Evolutionary conservation across 176 grass and related monocot genomes (phyloP).

Genomic region (Carex myosuroides): DNA sequence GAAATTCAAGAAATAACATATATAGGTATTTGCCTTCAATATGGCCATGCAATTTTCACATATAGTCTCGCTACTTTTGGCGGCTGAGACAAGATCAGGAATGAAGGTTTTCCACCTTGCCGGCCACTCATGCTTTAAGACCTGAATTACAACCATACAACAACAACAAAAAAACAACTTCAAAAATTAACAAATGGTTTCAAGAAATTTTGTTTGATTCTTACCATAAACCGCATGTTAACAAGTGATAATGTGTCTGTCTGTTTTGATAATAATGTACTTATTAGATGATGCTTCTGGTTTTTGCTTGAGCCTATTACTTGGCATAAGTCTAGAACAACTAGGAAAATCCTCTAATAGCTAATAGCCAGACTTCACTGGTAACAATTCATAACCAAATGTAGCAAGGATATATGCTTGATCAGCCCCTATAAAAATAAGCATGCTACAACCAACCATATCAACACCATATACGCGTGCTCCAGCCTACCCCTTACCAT

Average conservation of each 20-base stretch:
- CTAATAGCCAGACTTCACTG: not conserved
- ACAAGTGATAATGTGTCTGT: not conserved
- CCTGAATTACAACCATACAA: constrained; percentile 38
- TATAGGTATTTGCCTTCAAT: constrained; percentile 70
- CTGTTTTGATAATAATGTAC: not conserved
- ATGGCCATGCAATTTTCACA: constrained; percentile 99
- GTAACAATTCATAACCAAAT: not conserved
- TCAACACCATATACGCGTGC: not conserved
- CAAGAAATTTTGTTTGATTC: constrained; percentile 3
- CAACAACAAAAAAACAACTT: not conserved
- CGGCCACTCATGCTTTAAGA: constrained; percentile 98
- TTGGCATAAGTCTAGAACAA: not conserved
- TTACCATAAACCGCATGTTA: not conserved
- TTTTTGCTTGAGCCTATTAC: too few species aligned
- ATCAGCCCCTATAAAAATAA: not conserved
- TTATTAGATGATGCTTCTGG: not conserved
- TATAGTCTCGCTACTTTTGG: constrained; percentile 94
- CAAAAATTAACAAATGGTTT: constrained; percentile 2
- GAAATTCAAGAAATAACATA: not conserved
- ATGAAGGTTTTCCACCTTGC: constrained; percentile 86
- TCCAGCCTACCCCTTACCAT: not conserved
- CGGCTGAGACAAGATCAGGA: constrained; percentile 94
- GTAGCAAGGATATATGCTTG: not conserved
- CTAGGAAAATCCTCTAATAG: not conserved
- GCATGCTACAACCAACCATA: not conserved